Evolutionary conservation across 805 yeast genomes (phyloP).

Genomic region (Teunomyces aglyptinius): DNA sequence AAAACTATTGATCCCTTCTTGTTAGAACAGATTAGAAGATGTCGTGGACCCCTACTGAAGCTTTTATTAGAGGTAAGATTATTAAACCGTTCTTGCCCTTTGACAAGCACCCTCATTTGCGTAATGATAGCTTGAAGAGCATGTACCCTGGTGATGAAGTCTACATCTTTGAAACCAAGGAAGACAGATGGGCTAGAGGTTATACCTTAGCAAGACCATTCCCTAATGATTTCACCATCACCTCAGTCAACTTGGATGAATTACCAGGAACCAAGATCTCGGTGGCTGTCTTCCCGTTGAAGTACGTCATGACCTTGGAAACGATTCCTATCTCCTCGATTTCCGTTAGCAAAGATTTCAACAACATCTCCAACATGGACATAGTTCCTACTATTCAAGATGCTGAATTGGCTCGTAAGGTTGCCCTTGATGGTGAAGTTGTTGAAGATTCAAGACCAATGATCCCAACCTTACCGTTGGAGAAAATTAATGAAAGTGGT

Average conservation of each 20-base stretch:
- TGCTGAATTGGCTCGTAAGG: constrained; percentile 24
- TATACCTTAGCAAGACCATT: constrained; percentile 66
- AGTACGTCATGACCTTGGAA: constrained; percentile 47
- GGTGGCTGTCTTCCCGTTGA: constrained; percentile 61
- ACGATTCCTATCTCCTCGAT: constrained; percentile 37
- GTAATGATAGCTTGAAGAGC: constrained; percentile 44
- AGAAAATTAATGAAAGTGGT: constrained; percentile 41
- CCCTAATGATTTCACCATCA: constrained; percentile 65
- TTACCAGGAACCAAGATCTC: constrained; percentile 55
- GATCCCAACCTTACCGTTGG: constrained; percentile 56
- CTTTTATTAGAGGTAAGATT: constrained; percentile 36
- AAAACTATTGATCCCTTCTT: background rate
- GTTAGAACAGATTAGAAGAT: constrained; percentile 11
- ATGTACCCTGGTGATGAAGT: constrained; percentile 77
- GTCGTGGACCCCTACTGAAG: constrained; percentile 40
- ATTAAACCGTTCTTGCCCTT: constrained; percentile 41
- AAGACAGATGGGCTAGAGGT: constrained; percentile 75
- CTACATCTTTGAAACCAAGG: constrained; percentile 63
- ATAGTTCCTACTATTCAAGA: constrained; percentile 34
- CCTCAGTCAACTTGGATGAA: constrained; percentile 58
- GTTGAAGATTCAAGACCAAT: constrained; percentile 4
- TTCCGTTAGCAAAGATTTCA: constrained; percentile 27
- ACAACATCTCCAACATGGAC: constrained; percentile 24
- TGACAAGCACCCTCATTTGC: constrained; percentile 39
- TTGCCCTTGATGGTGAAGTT: constrained; percentile 6